Base-by-base conservation (phyloP, 495 filamentous ascomycete species). In the Chaetomium cochliodes region DNA sequence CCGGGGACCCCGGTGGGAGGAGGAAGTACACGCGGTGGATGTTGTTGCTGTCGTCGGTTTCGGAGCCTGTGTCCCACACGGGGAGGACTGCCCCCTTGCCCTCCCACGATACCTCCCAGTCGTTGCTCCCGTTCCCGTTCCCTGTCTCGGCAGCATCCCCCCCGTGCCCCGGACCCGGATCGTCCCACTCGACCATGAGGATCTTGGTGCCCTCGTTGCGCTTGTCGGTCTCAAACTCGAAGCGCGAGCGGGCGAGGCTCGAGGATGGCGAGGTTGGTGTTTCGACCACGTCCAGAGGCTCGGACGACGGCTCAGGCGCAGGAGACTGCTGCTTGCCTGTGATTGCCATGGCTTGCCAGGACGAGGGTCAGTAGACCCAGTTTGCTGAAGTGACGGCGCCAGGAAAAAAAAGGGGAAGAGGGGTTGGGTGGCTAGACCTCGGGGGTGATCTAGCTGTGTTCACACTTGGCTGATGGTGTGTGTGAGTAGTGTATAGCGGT, bases 151-250 rank as follows among this genome's bases (percentile, higher is more conserved):
- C 55, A 3, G 46, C 25, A 2, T 42, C 58, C 7, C 47, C 58
- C 7, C 47, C 37, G 4, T 42, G 37, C 12, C 41, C 44, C 39
- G 8, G 64, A 25, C 81, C 76, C 39, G 86, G 81, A 41, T 87
- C 86, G 67, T 90, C 86, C 90, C 90, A 93, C 66, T 93, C 89
- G 13, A 93, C 84, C 89, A 93, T 91, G 54, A 93, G 72, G 53
- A 96, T 87, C 77, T 93, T 93, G 37, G 89, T 92, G 11, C 90
- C 91, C 44, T 92, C 90, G 67, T 90, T 90, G 2, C 82, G 88
- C 67, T 85, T 85, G 49, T 88, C 89, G 5, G 87, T 80, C 73
- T 92, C 89, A 69, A 93, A 92, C 72, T 93, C 91, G 75, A 92
- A 96, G 23, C 91, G 87, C n/a, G 90, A 90, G 16, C 92, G 78